Percentiles rank a stretch among this genome's conserved stretches.
Evolutionary conservation across 768 basidiomycete species (phyloP).

Genomic region (Podaxis mareebaensis): DNA sequence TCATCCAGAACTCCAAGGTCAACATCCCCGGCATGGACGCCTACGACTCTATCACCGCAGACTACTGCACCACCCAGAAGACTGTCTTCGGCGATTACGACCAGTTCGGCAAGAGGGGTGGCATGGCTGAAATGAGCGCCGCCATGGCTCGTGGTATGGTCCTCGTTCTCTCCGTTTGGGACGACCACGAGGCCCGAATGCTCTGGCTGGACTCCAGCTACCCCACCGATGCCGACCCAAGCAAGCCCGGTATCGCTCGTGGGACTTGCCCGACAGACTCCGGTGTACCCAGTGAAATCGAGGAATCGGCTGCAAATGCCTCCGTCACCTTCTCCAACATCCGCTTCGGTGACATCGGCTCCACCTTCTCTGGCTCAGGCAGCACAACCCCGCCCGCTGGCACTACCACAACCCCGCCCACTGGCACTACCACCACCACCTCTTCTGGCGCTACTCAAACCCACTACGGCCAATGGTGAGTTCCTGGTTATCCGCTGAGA

Average conservation of each 20-base stretch:
- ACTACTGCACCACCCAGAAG: constrained; percentile 21
- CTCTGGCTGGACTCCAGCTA: constrained; percentile 11
- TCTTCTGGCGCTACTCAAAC: neutral
- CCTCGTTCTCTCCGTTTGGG: constrained; percentile 29
- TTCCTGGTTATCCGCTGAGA: neutral
- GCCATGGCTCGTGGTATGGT: constrained; percentile 6
- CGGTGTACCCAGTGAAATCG: constrained; percentile 37
- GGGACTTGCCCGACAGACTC: constrained; percentile 41
- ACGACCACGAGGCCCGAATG: constrained; percentile 18
- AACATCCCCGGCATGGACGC: constrained; percentile 16
- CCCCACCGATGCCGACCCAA: constrained; percentile 13
- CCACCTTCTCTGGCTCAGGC: constrained; percentile 10
- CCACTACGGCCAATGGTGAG: neutral
- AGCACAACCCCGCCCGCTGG: neutral
- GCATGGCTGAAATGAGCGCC: constrained; percentile 3
- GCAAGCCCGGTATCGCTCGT: constrained; percentile 30
- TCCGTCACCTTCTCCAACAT: constrained; percentile 38
- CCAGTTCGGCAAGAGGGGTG: constrained; percentile 5
- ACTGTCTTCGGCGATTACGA: constrained; percentile 22
- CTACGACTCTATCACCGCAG: constrained; percentile 21
- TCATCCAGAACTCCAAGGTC: constrained; percentile 24
- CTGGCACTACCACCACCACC: neutral
- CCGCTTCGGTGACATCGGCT: constrained; percentile 33
- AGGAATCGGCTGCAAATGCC: constrained; percentile 25
- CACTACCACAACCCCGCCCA: neutral